These are phyloP conservation scores for Penicillium sp. DNA, from an alignment of 2,329 filamentous ascomycete genomes.

Conservation along the genomic window DNA sequence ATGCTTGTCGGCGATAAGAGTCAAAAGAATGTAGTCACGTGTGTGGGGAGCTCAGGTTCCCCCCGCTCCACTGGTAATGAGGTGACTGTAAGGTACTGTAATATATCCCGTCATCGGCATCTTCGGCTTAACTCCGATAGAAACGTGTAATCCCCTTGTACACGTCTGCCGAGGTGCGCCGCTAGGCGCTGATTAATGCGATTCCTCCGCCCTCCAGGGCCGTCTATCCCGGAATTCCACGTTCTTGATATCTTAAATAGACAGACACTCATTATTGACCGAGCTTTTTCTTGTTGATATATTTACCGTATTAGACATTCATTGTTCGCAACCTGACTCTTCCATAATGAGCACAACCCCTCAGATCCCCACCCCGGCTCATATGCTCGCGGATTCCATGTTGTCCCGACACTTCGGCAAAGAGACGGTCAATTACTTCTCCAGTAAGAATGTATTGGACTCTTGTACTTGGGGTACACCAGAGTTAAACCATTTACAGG, in stretches of 20 bases:
- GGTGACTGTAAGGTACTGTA: constrained; percentile 9
- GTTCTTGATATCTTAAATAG: neutral
- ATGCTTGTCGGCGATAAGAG: constrained; percentile 5
- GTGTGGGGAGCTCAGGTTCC: constrained; percentile 19
- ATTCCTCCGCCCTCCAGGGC: neutral
- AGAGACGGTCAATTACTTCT: constrained; percentile 53
- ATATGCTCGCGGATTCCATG: constrained; percentile 58
- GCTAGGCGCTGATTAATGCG: constrained; percentile 19
- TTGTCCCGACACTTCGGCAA: constrained; percentile 49
- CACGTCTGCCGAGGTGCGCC: constrained; percentile 2
- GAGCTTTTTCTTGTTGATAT: neutral
- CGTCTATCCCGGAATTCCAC: neutral
- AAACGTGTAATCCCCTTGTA: constrained; percentile 7
- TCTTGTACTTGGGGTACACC: neutral
- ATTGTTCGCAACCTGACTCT: neutral
- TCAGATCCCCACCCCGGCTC: constrained; percentile 57
- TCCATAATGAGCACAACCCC: constrained; percentile 29
- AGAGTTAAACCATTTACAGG: constrained; percentile 28
- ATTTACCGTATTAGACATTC: neutral
- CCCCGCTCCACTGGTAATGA: constrained; percentile 11
- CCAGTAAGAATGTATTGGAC: constrained; percentile 36
- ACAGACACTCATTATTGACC: neutral
- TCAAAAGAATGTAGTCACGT: constrained; percentile 16
- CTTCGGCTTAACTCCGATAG: constrained; percentile 16
- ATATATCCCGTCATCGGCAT: neutral